Conservation (phyloP, 169 alveolate genomes). For the Prorocentrum cordatum region DNA sequence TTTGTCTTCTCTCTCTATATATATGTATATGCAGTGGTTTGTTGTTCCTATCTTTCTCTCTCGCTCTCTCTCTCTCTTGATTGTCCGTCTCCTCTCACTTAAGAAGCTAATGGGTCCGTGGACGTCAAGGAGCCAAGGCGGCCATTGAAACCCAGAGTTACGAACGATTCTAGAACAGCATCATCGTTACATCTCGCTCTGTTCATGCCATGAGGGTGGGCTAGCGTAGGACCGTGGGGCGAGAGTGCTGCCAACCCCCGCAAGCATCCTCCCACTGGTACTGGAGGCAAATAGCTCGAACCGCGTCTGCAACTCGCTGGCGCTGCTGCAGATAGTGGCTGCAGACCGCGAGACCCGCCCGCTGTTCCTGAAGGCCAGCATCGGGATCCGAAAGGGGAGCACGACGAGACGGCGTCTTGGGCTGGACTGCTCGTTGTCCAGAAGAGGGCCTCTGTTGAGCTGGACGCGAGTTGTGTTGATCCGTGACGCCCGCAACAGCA, state of each 20-base stretch:
- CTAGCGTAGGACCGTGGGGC: background rate
- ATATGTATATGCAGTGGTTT: background rate
- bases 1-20: background rate
- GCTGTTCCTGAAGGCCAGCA: constrained; percentile 84
- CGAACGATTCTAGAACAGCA: too few species aligned
- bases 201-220: background rate
- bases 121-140: too few species aligned
- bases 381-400: background rate
- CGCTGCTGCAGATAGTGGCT: constrained; percentile 96
- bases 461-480: too few species aligned
- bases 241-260: constrained; percentile 73
- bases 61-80: background rate
- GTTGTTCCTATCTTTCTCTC: background rate
- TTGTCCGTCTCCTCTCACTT: background rate
- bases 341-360: constrained; percentile 94
- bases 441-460: too few species aligned
- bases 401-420: too few species aligned
- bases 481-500: too few species aligned
- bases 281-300: constrained; percentile 87
- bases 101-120: background rate
- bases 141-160: too few species aligned
- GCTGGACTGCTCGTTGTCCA: too few species aligned
- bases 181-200: too few species aligned
- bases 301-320: constrained; percentile 93
- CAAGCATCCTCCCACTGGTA: constrained; percentile 87